A percentile compares a stretch with the other conserved stretches of the same genome.
Evolutionary conservation across 352 stramenopile species (phyloP).

Genomic region (Phytophthora agathidicida): DNA sequence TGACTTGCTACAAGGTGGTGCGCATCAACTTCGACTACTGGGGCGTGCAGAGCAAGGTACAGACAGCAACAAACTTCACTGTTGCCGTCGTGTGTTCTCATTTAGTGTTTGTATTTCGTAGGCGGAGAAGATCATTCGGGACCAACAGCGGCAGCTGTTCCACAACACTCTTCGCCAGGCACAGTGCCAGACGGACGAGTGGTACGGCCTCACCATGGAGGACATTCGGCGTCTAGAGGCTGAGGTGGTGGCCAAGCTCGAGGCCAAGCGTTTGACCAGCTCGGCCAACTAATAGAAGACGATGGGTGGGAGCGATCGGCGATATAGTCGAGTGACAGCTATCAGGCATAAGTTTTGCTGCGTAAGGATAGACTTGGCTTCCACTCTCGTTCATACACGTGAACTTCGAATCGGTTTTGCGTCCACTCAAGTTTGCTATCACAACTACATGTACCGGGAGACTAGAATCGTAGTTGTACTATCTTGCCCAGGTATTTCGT

Average conservation of each 20-base stretch:
- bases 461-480: not conserved
- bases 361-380: slow-evolving; percentile 9
- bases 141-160: slow-evolving; percentile 87
- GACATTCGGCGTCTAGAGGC: slow-evolving; percentile 84
- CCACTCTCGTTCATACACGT: slow-evolving; percentile 16
- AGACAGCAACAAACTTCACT: not conserved
- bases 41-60: slow-evolving; percentile 79
- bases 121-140: slow-evolving; percentile 82
- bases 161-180: slow-evolving; percentile 73
- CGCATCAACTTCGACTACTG: slow-evolving; percentile 91
- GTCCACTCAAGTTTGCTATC: not conserved
- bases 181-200: slow-evolving; percentile 83
- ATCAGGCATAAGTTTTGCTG: slow-evolving; percentile 17
- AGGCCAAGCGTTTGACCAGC: slow-evolving; percentile 66
- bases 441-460: not conserved
- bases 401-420: slow-evolving; percentile 3
- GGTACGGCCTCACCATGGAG: slow-evolving; percentile 84
- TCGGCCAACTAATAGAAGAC: slow-evolving; percentile 46
- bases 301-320: slow-evolving; percentile 8
- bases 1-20: slow-evolving; percentile 90
- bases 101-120: slow-evolving; percentile 11
- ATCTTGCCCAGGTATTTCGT: too few species aligned
- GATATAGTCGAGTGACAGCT: slow-evolving; percentile 18
- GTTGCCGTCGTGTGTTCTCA: not conserved
- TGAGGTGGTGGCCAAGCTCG: slow-evolving; percentile 77